Evolutionary conservation across 352 stramenopile species (phyloP).

Genomic region (Phytopythium cucurbitacearum): DNA sequence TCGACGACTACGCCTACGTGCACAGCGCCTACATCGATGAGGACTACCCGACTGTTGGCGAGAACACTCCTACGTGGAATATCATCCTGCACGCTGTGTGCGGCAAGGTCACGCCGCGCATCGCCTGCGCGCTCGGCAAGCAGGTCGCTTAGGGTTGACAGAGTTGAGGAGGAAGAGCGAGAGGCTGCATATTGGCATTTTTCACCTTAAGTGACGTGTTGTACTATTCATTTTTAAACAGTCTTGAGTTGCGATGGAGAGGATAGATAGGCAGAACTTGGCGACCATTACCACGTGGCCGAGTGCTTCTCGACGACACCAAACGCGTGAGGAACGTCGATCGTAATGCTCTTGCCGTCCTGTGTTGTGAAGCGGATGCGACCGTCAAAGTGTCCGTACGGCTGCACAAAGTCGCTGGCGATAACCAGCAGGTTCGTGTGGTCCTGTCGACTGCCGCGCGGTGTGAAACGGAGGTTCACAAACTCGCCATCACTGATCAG

Average conservation of each 20-base stretch:
- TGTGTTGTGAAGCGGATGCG: constrained; percentile 6
- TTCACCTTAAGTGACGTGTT: no score
- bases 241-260: no score
- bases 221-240: no score
- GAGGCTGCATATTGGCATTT: not conserved
- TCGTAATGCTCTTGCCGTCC: constrained; percentile 7
- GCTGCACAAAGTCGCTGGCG: constrained; percentile 38
- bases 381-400: constrained; percentile 27
- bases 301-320: constrained; percentile 41
- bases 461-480: constrained; percentile 27
- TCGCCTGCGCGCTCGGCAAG: constrained; percentile 38
- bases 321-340: constrained; percentile 29
- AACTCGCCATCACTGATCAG: constrained; percentile 4
- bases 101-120: constrained; percentile 26
- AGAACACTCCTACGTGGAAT: constrained; percentile 39
- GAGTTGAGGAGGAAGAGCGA: not conserved
- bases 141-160: constrained; percentile 2
- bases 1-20: not conserved
- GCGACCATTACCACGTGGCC: constrained; percentile 22
- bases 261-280: not conserved
- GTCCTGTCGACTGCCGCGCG: constrained; percentile 24
- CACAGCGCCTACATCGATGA: constrained; percentile 13
- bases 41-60: constrained; percentile 27
- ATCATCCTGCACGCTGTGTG: constrained; percentile 49
- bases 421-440: constrained; percentile 26